A percentile compares a stretch with the other conserved stretches of the same genome.
Evolutionary conservation across 352 stramenopile species (phyloP).

Genomic region (Bremia lactucae): DNA sequence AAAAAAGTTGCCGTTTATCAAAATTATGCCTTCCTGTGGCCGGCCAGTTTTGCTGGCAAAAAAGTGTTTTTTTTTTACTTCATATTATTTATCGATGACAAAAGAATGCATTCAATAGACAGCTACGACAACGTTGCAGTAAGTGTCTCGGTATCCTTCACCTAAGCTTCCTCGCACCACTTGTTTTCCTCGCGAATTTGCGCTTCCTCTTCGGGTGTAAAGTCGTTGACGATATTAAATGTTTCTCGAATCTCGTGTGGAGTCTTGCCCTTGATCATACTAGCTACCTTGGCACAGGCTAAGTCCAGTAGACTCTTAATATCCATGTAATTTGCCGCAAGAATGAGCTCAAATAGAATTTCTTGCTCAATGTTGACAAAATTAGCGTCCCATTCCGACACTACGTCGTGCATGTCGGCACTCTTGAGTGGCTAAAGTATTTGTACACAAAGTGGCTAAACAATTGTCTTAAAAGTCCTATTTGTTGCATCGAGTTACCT

Average conservation of each 20-base stretch:
- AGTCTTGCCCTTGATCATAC: conserved; percentile 94
- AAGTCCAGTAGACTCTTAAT: conserved; percentile 95
- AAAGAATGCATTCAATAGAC: too few relatives aligned
- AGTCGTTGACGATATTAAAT: conserved; percentile 99
- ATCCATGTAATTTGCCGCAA: conserved; percentile 99
- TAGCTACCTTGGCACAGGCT: conserved; percentile 87
- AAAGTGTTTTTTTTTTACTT: too few relatives aligned
- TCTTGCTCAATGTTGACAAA: conserved; percentile 99
- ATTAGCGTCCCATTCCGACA: conserved; percentile 98
- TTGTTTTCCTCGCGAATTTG: conserved; percentile 99
- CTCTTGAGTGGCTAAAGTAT: conserved; percentile 95
- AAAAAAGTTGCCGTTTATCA: too few relatives aligned
- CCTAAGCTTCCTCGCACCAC: conserved; percentile 98
- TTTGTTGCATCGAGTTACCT: conserved; percentile 35
- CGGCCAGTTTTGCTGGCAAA: too few relatives aligned
- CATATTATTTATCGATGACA: too few relatives aligned
- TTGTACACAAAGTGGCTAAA: too few relatives aligned
- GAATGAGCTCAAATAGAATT: conserved; percentile 99
- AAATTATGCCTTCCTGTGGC: too few relatives aligned
- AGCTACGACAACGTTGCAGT: too few relatives aligned
- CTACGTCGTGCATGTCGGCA: conserved; percentile 97
- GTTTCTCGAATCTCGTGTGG: conserved; percentile 98
- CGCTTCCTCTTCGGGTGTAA: conserved; percentile 98
- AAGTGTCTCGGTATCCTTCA: not conserved
- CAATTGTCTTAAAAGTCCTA: not conserved